A percentile compares a stretch with the other conserved stretches of the same genome.
phyloP scores from a whole-genome alignment of 257 asterid genomes.

The Asclepias syriaca region DNA sequence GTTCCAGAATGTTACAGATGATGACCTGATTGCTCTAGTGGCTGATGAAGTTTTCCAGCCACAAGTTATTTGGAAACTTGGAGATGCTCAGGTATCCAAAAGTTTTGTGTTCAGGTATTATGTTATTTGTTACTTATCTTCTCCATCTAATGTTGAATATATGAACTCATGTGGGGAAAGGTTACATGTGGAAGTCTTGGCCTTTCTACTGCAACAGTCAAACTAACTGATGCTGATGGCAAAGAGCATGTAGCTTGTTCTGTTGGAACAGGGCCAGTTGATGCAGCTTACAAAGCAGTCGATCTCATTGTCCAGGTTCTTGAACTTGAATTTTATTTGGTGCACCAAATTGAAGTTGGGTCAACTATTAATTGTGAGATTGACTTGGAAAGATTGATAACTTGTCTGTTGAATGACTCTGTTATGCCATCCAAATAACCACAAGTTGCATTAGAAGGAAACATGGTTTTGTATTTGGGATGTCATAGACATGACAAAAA shows the following conservation, averaged over 20 bases:
- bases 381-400: background rate
- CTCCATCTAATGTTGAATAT: background rate
- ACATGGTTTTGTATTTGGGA: background rate
- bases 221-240: conserved; percentile 60
- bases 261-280: conserved; percentile 97
- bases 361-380: background rate
- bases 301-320: conserved; percentile 79
- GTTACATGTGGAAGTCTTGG: conserved; percentile 90
- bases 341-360: conserved; percentile 7
- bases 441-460: background rate
- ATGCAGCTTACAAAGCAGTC: conserved; percentile 92
- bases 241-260: conserved; percentile 68
- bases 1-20: conserved; percentile 62
- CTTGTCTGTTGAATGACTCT: background rate
- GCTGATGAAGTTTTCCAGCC: conserved; percentile 95
- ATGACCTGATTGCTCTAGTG: conserved; percentile 74
- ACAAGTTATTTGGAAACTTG: conserved; percentile 65
- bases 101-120: conserved; percentile 5
- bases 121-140: conserved; percentile 8
- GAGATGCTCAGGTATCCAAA: conserved; percentile 63
- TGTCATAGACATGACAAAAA: background rate
- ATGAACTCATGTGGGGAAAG: conserved; percentile 30
- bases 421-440: background rate
- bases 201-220: conserved; percentile 93
- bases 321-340: conserved; percentile 14